Evolutionary conservation across 2,329 filamentous ascomycete species (phyloP).

Genomic region (Basipetospora chlamydospora): DNA sequence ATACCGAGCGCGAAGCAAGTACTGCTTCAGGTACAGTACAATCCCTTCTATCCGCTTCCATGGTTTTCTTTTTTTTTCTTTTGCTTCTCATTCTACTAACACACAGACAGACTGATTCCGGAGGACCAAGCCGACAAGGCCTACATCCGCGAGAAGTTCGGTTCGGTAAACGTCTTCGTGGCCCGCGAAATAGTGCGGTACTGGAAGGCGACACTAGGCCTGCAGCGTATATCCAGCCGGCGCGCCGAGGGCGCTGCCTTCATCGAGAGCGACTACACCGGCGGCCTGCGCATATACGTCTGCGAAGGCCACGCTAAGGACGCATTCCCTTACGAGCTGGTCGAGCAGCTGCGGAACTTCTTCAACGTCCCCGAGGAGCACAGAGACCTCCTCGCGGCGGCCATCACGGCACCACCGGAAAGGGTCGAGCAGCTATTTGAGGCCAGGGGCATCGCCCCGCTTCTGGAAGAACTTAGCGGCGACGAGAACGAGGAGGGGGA

Average conservation of each 20-base stretch:
- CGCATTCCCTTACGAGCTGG: slow-evolving; percentile 5
- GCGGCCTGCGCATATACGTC: slow-evolving; percentile 6
- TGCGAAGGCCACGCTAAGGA: slow-evolving; percentile 3
- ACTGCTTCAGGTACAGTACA: slow-evolving; percentile 4
- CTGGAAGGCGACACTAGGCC: slow-evolving; percentile 4
- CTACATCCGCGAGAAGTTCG: slow-evolving; percentile 1
- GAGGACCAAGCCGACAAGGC: slow-evolving; percentile 1
- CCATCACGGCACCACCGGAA: slow-evolving; percentile 1
- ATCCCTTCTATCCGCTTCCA: background rate
- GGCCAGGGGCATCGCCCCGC: slow-evolving; percentile 3
- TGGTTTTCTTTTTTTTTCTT: background rate
- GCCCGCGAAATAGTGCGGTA: slow-evolving; percentile 1
- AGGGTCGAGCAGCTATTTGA: slow-evolving; percentile 5
- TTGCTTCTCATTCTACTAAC: background rate
- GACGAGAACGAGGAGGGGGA: background rate
- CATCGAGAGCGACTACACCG: slow-evolving; percentile 6
- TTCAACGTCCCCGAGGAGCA: slow-evolving; percentile 3
- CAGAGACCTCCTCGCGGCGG: slow-evolving; percentile 4
- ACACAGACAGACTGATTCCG: slow-evolving; percentile 3
- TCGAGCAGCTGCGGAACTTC: slow-evolving; percentile 5
- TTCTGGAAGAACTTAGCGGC: background rate
- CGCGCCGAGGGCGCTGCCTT: slow-evolving; percentile 4
- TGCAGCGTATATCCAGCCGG: slow-evolving; percentile 2
- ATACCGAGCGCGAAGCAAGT: slow-evolving; percentile 2
- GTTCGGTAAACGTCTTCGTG: slow-evolving; percentile 4